Percentiles rank a stretch among this genome's conserved stretches.
Conservation (phyloP, 2,329 filamentous ascomycete species). For the Pseudonectria buxi region DNA sequence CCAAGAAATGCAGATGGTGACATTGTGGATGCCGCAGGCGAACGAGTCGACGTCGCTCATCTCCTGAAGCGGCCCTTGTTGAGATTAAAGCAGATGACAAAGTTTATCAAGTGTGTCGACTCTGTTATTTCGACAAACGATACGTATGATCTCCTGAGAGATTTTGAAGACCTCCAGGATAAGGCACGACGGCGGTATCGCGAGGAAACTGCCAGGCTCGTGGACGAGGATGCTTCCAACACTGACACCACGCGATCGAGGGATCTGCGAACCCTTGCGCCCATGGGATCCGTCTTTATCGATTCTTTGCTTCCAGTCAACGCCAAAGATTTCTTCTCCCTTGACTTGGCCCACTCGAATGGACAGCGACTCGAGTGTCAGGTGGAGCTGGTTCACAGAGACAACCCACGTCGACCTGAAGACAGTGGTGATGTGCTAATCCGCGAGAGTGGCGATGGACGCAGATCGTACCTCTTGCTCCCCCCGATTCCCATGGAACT, state of each 20-base stretch:
- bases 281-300: constrained; percentile 63
- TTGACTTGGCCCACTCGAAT: constrained; percentile 80
- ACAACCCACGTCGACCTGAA: constrained; percentile 61
- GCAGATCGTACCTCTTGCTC: constrained; percentile 76
- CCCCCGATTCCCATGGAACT: constrained; percentile 70
- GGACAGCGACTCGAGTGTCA: constrained; percentile 86
- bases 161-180: constrained; percentile 66
- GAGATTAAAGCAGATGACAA: constrained; percentile 79
- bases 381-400: constrained; percentile 78
- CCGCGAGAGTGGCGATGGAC: constrained; percentile 73
- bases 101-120: constrained; percentile 67
- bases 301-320: constrained; percentile 75
- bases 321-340: constrained; percentile 82
- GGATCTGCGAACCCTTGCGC: constrained; percentile 69
- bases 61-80: constrained; percentile 84
- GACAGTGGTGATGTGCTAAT: constrained; percentile 81
- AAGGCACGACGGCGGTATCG: constrained; percentile 61
- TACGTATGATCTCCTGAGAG: constrained; percentile 32
- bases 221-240: constrained; percentile 78
- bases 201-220: constrained; percentile 63
- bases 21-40: constrained; percentile 66
- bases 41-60: constrained; percentile 90
- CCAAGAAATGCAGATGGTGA: constrained; percentile 59
- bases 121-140: constrained; percentile 44
- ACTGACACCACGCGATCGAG: constrained; percentile 77